Base-by-base conservation (phyloP, 2,329 filamentous ascomycete genomes). In the Daldinia sp. region DNA sequence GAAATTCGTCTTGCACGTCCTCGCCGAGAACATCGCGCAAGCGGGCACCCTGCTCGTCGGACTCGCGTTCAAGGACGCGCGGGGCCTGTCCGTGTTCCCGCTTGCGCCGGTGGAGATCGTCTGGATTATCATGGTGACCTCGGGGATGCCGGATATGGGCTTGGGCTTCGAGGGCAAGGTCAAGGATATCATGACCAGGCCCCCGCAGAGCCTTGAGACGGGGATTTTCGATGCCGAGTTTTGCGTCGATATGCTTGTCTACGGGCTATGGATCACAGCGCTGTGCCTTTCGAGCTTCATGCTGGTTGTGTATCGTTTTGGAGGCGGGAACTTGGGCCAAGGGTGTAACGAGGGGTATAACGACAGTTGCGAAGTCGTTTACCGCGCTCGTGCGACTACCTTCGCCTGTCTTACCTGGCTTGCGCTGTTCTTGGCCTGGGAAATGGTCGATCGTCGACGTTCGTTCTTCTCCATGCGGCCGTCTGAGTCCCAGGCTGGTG, bases 101-200 rank as follows among this genome's bases (percentile, higher is more conserved):
- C 82, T 93, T 2, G 82, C 89, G 0, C 90, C 90, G 0, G 87
- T 93, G n/a, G 87, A 93, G 69, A 91, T 93, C 66, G 82, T 93
- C 48, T 93, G 90, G 90, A 88, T 93, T 67, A 92, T 92, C 74
- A 92, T 93, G 89, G 84, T 91, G 53, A 93, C 90, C 0, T 91
- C 88, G 45, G 88, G 87, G 17, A 81, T 92, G 69, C 90, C 90
- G 1, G 90, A 92, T 67, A 92, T 93, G 87, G 91, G 90, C 64
- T 81, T 93, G 3, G 90, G 90, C 3, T 89, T 92, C 76, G 90
- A 93, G 77, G 78, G 82, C 37, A 89, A 90, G 0, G 86, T 87
- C 0, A 84, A 89, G 0, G 89, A 91, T 72, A 88, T 93, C 64
- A 86, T 93, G 78, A 74, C 78, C 27, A 83, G 90, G 0, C 89